phyloP scores from a whole-genome alignment of 805 yeast species.

The Candida manassasensis region DNA sequence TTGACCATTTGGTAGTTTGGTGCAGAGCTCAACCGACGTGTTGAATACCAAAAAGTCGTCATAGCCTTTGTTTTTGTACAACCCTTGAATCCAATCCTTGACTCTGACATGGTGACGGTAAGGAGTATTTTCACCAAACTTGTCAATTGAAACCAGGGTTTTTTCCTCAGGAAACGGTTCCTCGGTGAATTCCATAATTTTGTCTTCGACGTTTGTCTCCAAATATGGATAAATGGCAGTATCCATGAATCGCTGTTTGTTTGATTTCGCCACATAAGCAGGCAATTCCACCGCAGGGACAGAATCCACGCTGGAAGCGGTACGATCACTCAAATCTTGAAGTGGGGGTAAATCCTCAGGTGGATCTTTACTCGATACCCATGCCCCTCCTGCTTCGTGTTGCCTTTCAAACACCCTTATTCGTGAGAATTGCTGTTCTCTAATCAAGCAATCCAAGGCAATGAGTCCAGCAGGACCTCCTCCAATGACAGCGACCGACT shows the following conservation, averaged over 20 bases:
- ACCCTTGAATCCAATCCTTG: slow-evolving; percentile 16
- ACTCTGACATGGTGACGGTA: slow-evolving; percentile 16
- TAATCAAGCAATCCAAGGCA: slow-evolving; percentile 32
- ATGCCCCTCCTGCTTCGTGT: slow-evolving; percentile 38
- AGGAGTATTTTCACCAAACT: slow-evolving; percentile 17
- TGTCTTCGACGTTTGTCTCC: slow-evolving; percentile 20
- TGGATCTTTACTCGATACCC: slow-evolving; percentile 31
- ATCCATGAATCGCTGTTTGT: slow-evolving; percentile 16
- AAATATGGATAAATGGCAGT: slow-evolving; percentile 19
- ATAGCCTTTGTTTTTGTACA: slow-evolving; percentile 17
- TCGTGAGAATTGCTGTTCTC: slow-evolving; percentile 27
- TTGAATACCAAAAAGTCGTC: slow-evolving; percentile 17
- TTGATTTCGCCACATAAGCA: slow-evolving; percentile 13
- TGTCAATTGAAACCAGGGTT: slow-evolving; percentile 10
- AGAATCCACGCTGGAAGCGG: slow-evolving; percentile 10
- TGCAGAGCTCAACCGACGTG: slow-evolving; percentile 25
- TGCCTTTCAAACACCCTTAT: slow-evolving; percentile 41
- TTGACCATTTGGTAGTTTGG: slow-evolving; percentile 13
- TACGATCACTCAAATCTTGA: slow-evolving; percentile 8
- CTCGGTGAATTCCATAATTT: slow-evolving; percentile 19
- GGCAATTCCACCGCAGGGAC: slow-evolving; percentile 13
- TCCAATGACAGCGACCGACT: slow-evolving; percentile 40
- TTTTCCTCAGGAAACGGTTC: slow-evolving; percentile 16
- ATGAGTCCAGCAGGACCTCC: slow-evolving; percentile 51
- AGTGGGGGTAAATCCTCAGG: slow-evolving; percentile 15